These are phyloP conservation scores for Endocalyx cinctus DNA, from an alignment of 2,329 filamentous ascomycete species.

Conservation along the genomic window DNA sequence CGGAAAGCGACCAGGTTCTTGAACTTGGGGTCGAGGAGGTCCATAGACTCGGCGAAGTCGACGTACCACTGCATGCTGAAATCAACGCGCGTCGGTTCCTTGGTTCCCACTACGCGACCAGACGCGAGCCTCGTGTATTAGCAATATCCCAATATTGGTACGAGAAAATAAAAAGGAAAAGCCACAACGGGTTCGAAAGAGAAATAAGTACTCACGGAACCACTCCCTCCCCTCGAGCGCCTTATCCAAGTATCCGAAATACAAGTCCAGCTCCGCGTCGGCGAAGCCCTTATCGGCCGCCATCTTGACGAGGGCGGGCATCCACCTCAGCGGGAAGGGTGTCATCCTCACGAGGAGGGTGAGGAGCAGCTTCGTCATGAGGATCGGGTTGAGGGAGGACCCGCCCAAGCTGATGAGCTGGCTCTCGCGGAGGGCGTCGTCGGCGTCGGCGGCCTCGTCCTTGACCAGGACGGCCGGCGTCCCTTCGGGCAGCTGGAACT, in stretches of 20 bases:
- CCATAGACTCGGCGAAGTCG: slow-evolving; percentile 13
- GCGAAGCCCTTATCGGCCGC: too few relatives aligned
- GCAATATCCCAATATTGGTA: too few relatives aligned
- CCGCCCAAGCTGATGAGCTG: slow-evolving; percentile 13
- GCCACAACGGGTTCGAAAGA: too few relatives aligned
- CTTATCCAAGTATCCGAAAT: slow-evolving; percentile 10
- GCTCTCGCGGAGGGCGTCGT: slow-evolving; percentile 13
- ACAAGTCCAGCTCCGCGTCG: slow-evolving; percentile 10
- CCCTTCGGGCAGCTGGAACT: slow-evolving; percentile 14
- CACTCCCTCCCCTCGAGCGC: slow-evolving; percentile 13
- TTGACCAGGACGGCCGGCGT: slow-evolving; percentile 1
- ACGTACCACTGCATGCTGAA: slow-evolving; percentile 14
- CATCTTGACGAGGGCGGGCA: slow-evolving; percentile 9
- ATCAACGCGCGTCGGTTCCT: slow-evolving; percentile 13
- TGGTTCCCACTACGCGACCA: too few relatives aligned
- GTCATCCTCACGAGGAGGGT: slow-evolving; percentile 4
- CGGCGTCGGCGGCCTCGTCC: slow-evolving; percentile 4
- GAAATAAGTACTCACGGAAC: too few relatives aligned
- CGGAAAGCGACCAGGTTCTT: slow-evolving; percentile 14
- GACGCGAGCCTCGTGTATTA: too few relatives aligned
- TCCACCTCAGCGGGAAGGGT: slow-evolving; percentile 16
- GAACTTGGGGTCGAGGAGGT: slow-evolving; percentile 13
- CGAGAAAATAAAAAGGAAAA: too few relatives aligned
- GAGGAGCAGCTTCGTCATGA: slow-evolving; percentile 8
- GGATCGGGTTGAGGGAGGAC: slow-evolving; percentile 8